Base-by-base conservation (phyloP, 163 green algal genomes). In the Scenedesmus sp. region DNA sequence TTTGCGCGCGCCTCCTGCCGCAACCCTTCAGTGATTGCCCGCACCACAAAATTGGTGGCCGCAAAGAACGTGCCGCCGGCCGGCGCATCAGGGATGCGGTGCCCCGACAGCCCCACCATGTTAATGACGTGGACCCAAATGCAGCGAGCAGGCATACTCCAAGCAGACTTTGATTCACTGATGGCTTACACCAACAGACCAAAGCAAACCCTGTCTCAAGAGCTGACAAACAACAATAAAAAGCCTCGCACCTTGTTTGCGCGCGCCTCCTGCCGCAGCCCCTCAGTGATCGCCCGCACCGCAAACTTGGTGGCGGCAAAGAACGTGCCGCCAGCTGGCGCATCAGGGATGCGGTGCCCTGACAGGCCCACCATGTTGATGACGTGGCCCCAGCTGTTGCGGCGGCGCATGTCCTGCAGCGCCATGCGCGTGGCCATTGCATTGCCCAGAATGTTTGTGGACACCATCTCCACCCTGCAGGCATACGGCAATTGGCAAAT, bases 361-460 rank as follows among this genome's bases (percentile, higher is more conserved):
- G 67, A 93, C 6, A 96, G 92, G 20, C 93, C 95, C 15, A 95
- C 93, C 92, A 98, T 95, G 94, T 98, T 97, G 91, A 98, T 95
- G 76, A 98, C 94, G 87, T 98, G 96, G 5, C 97, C 97, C 89
- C 93, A 97, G 73, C 88, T 82, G 12, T 88, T 91, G 66, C 96
- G 94, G 10, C 93, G 91, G 85, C 93, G 92, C 97, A 99, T 98
- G 93, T 97, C 96, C 94, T 97, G 94, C 55, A 99, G 62, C 15
- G 96, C 95, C 81, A 97, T 96, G 2, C 96, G 93, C 1, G 94
- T 97, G 84, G 94, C 96, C 96, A 99, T 96, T 62, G 94, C 96
- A 5, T 94, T 95, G 66, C 95, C 97, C 86, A 99, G 94, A 60
- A 98, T 94, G 87, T 98, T 99, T 81, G 96, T 97, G 85, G 70